Evolutionary conservation across 1,284 basidiomycete species (phyloP).

Genomic region (Ganoderma multipileum): DNA sequence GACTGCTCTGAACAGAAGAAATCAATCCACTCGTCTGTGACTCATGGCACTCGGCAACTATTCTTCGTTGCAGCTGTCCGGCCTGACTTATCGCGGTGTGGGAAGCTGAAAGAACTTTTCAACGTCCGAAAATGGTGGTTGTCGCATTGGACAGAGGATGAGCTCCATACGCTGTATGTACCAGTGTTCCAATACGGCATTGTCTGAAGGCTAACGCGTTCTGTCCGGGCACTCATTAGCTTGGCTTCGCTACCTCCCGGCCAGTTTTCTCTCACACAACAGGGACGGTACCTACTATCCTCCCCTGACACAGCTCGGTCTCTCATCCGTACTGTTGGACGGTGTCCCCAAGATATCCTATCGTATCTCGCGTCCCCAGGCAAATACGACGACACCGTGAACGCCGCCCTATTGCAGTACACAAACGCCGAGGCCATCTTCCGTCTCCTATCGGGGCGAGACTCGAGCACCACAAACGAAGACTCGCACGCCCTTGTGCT

Average conservation of each 20-base stretch:
- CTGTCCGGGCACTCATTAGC: neutral
- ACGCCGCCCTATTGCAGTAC: neutral
- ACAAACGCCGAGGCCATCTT: neutral
- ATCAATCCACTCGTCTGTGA: neutral
- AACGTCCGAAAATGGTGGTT: neutral
- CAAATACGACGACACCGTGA: no score
- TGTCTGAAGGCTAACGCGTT: neutral
- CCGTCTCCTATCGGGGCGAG: neutral
- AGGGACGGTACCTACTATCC: neutral
- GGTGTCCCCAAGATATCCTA: neutral
- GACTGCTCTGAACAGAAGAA: neutral
- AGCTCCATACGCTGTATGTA: neutral
- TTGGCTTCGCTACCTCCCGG: neutral
- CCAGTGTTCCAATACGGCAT: neutral
- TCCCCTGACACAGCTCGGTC: neutral
- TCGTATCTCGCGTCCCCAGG: neutral
- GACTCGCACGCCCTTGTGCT: neutral
- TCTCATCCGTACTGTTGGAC: neutral
- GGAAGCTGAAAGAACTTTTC: neutral
- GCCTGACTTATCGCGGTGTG: neutral
- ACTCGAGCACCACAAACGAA: neutral
- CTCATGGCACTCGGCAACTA: neutral
- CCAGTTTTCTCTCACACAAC: neutral
- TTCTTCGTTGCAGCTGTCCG: neutral
- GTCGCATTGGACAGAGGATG: neutral